phyloP scores from a whole-genome alignment of 192 early-diverging fungal species.

The Gryganskiella cystojenkinii region DNA sequence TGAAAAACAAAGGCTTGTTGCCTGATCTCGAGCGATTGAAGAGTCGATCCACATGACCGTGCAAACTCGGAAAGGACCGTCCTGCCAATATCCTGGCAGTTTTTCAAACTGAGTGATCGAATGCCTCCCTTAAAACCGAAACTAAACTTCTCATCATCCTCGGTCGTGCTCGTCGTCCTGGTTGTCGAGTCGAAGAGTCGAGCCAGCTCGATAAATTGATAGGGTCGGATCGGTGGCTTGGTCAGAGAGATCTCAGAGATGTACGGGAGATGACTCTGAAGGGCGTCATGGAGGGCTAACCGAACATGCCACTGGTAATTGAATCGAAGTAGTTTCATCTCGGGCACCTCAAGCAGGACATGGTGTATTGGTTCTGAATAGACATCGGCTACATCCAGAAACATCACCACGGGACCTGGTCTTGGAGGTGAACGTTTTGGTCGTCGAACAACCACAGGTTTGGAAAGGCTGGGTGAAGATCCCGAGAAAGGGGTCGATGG shows the following conservation, averaged over 20 bases:
- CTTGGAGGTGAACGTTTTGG: constrained; percentile 11
- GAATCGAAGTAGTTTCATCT: constrained; percentile 23
- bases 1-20: constrained; percentile 1
- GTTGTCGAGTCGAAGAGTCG: not conserved
- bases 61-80: constrained; percentile 16
- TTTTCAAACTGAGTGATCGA: constrained; percentile 7
- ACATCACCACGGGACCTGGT: constrained; percentile 31
- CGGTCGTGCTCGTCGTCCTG: not conserved
- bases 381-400: constrained; percentile 10
- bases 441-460: constrained; percentile 21
- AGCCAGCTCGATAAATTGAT: constrained; percentile 21
- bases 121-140: not conserved
- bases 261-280: constrained; percentile 3
- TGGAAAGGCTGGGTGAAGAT: constrained; percentile 11
- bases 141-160: no score
- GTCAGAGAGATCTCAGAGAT: constrained; percentile 13
- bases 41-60: constrained; percentile 11
- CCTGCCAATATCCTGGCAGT: constrained; percentile 17
- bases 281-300: not conserved
- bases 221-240: constrained; percentile 12
- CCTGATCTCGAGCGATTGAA: constrained; percentile 23
- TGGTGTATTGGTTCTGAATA: constrained; percentile 17
- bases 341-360: constrained; percentile 27
- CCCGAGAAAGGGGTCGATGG: not conserved
- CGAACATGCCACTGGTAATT: constrained; percentile 19